Base-by-base conservation (phyloP, 306 rosid genomes). In the Cicer arietinum region DNA sequence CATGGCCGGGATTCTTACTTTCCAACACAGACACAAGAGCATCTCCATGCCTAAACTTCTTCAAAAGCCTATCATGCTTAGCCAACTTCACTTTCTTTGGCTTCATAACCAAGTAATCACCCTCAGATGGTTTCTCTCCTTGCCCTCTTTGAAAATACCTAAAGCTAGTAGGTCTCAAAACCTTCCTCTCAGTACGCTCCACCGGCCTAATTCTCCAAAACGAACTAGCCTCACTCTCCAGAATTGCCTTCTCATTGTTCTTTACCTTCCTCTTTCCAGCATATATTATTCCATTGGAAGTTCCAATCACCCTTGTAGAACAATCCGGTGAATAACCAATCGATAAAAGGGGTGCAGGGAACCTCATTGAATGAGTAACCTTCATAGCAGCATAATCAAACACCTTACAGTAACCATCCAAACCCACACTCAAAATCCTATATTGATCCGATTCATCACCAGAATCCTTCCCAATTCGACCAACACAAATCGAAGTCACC, bases 371-470 rank as follows among this genome's bases (percentile, higher is more conserved):
- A 82, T 92, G 88, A 0, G 98, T 95, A 8, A 95, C 84, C 86
- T 87, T 89, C 89, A 86, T 79, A 11, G 85, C 45, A 1, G 87
- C 82, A 71, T 92, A 94, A 82, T 94, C 96, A 53, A 94, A 92
- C 67, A 92, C 98, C 85, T 95, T 95, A 90, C 90, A 62, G 74
- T 95, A 95, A 14, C 98, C 99, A 84, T 95, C 99, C 75, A 95
- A 73, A 13, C 90, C 98, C 8, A 90, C 99, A 79, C 96, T 92
- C 84, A 95, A 16, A 80, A 95, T 85, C 71, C 99, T 88, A 63
- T 35, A 64, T 30, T 88, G 92, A 71, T 84, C 78, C 3, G 86
- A 86, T 13, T 86, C 93, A 3, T 85, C 96, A 1, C 81, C 89
- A 0, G 39, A 57, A 10, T 73, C 87, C 68, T 76, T 85, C 76